Base-by-base conservation (phyloP, 73 alveolate genomes). In the Stentor coeruleus region DNA sequence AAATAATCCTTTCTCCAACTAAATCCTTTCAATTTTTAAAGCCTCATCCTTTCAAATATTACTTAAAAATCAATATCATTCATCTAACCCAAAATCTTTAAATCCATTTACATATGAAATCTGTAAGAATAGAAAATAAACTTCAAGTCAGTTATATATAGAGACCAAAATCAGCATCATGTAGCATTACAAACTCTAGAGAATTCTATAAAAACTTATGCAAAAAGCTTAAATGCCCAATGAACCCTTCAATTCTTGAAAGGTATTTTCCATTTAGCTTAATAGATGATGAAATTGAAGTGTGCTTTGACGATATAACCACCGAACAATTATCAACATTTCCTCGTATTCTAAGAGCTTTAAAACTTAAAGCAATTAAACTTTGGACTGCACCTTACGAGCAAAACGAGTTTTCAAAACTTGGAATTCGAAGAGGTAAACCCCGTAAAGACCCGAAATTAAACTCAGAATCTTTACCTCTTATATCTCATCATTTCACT, bases 161-260 rank as follows among this genome's bases (percentile, higher is more conserved):
- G 66, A 49, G 66, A 20, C 66, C 66, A 11, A 20, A 11, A 11
- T 49, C 66, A 49, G 66, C 66, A 49, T 49, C 66, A 11, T 49
- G 28, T 49, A n/a, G n/a, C n/a, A n/a, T n/a, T n/a, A 49, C 6
- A 49, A 49, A 49, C 20, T 20, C 66, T 11, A 49, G 66, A 49
- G 66, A 49, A 6, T 49, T 49, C 20, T 49, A 49, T 20, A 49
- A 49, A 20, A 49, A 6, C 20, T 20, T 49, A 11, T 49, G 66
- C 66, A 49, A 6, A 11, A 49, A 49, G 20, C 66, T 49, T 6
- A 49, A 49, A 49, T 6, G 6, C 20, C 66, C 66, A 11, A 49
- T 49, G 66, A 11, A 20, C 20, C 66, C 66, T 49, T 6, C 66
- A 11, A 49, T 49, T 49, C 66, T 66, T 66, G 79, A 66, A 66